These are phyloP conservation scores for Ilyonectria sp. DNA, from an alignment of 2,329 filamentous ascomycete genomes.

Conservation along the genomic window DNA sequence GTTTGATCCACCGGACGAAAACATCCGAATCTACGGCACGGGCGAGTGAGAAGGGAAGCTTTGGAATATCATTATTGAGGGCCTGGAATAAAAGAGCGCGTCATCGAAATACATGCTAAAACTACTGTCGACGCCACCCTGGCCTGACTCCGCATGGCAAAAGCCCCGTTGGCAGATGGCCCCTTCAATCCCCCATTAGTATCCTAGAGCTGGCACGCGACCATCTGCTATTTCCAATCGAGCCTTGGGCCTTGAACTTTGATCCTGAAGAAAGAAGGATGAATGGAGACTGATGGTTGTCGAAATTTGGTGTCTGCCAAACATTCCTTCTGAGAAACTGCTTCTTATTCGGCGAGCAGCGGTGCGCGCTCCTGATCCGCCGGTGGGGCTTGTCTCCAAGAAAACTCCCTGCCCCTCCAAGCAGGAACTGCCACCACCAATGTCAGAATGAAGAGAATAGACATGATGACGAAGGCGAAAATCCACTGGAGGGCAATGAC, in stretches of 20 bases:
- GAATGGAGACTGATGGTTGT: not conserved
- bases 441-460: constrained; percentile 79
- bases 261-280: not conserved
- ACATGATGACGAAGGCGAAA: constrained; percentile 89
- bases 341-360: constrained; percentile 66
- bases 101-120: constrained; percentile 10
- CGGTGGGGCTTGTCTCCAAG: constrained; percentile 61
- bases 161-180: constrained; percentile 8
- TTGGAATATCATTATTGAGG: not conserved
- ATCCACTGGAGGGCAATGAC: constrained; percentile 91
- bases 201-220: constrained; percentile 17
- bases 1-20: not conserved
- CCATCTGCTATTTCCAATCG: constrained; percentile 15
- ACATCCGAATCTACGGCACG: not conserved
- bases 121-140: constrained; percentile 35
- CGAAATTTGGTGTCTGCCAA: not conserved
- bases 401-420: constrained; percentile 71
- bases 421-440: constrained; percentile 75
- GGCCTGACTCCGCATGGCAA: constrained; percentile 35
- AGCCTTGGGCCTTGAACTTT: not conserved
- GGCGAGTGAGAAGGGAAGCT: not conserved
- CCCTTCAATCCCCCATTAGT: constrained; percentile 22
- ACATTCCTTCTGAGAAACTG: not conserved
- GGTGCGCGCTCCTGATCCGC: constrained; percentile 73
- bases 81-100: constrained; percentile 30